Conservation (phyloP, 371 early-diverging fungal species). For the Mortierella sp. region DNA sequence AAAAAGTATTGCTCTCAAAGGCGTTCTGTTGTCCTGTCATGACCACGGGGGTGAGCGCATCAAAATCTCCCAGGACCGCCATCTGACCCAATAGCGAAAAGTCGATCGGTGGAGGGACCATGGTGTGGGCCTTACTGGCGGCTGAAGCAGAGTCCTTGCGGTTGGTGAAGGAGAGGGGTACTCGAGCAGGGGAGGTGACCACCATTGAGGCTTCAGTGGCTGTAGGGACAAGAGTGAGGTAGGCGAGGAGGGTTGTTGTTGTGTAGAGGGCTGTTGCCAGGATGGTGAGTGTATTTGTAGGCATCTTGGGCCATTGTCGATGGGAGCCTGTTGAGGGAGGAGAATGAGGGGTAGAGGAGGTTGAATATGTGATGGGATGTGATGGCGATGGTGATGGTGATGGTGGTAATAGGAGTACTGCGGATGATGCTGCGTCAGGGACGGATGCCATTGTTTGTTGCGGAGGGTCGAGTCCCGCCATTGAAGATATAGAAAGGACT, state of each 20-base stretch:
- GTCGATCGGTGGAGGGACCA: constrained; percentile 36
- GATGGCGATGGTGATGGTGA: neutral
- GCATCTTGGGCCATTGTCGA: neutral
- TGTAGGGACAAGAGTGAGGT: neutral
- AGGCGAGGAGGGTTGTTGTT: neutral
- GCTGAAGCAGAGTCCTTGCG: neutral
- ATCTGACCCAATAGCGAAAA: constrained; percentile 39
- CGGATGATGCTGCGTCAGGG: neutral
- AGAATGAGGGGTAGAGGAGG: neutral
- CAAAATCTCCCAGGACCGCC: constrained; percentile 50
- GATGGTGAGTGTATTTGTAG: neutral
- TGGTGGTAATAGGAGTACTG: neutral
- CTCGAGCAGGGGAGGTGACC: neutral
- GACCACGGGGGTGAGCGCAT: constrained; percentile 42
- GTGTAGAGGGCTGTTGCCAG: neutral
- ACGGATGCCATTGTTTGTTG: neutral
- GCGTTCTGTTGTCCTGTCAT: constrained; percentile 38
- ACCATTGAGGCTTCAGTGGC: constrained; percentile 5
- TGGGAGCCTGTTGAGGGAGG: neutral
- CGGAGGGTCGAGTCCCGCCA: neutral
- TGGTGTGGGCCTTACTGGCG: neutral
- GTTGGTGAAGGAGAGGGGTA: constrained; percentile 20
- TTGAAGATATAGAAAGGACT: neutral
- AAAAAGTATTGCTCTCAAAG: constrained; percentile 34
- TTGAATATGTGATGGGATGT: too few species aligned